A percentile compares a stretch with the other conserved stretches of the same genome.
These are phyloP conservation scores for Boletales sp. DNA, from an alignment of 768 basidiomycete species.

Conservation along the genomic window DNA sequence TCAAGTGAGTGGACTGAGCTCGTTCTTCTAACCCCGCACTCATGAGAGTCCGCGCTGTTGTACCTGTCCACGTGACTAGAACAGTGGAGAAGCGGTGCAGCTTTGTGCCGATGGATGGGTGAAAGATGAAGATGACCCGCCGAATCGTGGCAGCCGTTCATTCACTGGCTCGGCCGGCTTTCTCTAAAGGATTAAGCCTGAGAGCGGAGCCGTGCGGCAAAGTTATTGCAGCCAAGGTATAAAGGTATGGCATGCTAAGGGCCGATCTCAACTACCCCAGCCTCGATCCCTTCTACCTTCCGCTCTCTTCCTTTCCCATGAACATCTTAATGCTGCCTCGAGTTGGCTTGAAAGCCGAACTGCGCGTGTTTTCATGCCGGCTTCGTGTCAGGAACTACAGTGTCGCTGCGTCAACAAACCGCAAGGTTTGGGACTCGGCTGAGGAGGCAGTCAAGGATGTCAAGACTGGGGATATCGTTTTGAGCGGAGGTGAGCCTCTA, in stretches of 20 bases:
- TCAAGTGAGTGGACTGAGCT: too few relatives aligned
- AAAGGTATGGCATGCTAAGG: conserved; percentile 2
- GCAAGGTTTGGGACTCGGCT: conserved; percentile 70
- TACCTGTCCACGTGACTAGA: not conserved
- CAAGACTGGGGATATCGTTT: conserved; percentile 69
- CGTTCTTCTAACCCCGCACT: conserved; percentile 1
- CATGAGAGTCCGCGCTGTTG: not conserved
- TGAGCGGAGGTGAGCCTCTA: conserved; percentile 67
- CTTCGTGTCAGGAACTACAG: conserved; percentile 5
- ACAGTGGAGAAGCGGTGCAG: too few relatives aligned
- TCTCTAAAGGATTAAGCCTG: not conserved
- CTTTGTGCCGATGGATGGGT: conserved; percentile 5
- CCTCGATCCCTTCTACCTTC: not conserved
- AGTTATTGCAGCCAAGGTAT: conserved; percentile 2
- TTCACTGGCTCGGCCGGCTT: not conserved
- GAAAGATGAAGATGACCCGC: conserved; percentile 6
- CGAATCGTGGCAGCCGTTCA: conserved; percentile 2
- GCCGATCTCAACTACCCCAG: not conserved
- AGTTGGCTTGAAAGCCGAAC: conserved; percentile 3
- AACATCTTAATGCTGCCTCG: conserved; percentile 4
- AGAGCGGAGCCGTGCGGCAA: not conserved
- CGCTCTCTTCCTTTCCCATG: not conserved
- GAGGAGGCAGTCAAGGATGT: conserved; percentile 83
- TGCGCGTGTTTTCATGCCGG: conserved; percentile 2
- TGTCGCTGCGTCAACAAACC: conserved; percentile 15